Evolutionary conservation across 2,329 filamentous ascomycete species (phyloP).

Genomic region (Dothideomycetes sp.): DNA sequence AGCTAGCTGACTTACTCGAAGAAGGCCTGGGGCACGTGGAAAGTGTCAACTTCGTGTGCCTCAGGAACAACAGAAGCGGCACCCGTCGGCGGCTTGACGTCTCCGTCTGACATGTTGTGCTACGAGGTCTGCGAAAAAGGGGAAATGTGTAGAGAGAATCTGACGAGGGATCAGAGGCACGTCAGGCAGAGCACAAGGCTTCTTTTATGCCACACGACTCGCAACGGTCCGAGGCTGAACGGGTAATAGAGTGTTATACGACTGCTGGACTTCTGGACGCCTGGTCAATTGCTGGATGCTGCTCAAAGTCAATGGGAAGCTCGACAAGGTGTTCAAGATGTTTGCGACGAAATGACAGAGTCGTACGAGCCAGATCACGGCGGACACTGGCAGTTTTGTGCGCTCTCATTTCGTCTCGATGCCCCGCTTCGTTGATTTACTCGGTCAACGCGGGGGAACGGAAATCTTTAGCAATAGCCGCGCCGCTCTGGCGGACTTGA

Average conservation of each 20-base stretch:
- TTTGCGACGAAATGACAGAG: neutral
- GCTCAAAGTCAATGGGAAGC: conserved; percentile 6
- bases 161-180: neutral
- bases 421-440: too few relatives aligned
- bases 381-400: conserved; percentile 1
- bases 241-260: conserved; percentile 3
- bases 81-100: conserved; percentile 27
- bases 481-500: too few relatives aligned
- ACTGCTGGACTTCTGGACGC: neutral
- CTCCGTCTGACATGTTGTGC: conserved; percentile 36
- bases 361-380: conserved; percentile 2
- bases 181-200: conserved; percentile 1
- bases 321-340: neutral
- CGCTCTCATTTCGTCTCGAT: conserved; percentile 5
- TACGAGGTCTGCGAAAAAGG: neutral
- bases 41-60: conserved; percentile 69
- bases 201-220: neutral
- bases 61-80: conserved; percentile 55
- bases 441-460: too few relatives aligned
- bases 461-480: too few relatives aligned
- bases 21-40: conserved; percentile 50
- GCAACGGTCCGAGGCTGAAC: conserved; percentile 8
- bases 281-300: neutral
- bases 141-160: neutral
- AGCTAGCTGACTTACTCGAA: conserved; percentile 28